phyloP scores from a whole-genome alignment of 2,329 filamentous ascomycete genomes.

The Aspergillus fijiensis region DNA sequence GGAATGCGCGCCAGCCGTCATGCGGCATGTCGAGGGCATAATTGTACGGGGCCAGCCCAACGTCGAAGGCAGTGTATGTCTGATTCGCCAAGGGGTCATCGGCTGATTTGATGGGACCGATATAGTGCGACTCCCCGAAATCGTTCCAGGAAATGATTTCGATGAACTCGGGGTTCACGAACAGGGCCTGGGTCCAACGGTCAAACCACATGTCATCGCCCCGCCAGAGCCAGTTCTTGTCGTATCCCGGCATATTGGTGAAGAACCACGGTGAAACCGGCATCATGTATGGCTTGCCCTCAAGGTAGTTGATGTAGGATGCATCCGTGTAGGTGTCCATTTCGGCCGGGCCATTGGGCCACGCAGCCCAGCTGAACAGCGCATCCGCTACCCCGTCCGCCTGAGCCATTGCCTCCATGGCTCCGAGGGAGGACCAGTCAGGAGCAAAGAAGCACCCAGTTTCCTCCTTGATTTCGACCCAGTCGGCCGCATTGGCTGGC shows the following conservation, averaged over 20 bases:
- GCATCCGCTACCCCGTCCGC: slow-evolving; percentile 19
- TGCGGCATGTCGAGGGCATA: background rate
- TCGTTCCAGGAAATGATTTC: slow-evolving; percentile 52
- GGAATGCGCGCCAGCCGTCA: slow-evolving; percentile 1
- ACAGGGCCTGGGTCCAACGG: slow-evolving; percentile 45
- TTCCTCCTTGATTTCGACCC: slow-evolving; percentile 42
- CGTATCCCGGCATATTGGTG: slow-evolving; percentile 50
- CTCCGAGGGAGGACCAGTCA: slow-evolving; percentile 44
- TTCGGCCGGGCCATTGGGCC: slow-evolving; percentile 46
- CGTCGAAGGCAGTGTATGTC: background rate
- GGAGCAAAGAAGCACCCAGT: slow-evolving; percentile 48
- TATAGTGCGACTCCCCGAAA: slow-evolving; percentile 58
- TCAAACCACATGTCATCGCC: slow-evolving; percentile 47
- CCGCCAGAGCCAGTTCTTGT: slow-evolving; percentile 55
- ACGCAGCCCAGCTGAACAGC: slow-evolving; percentile 44
- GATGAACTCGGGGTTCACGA: slow-evolving; percentile 49
- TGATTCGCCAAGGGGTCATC: background rate
- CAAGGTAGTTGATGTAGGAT: slow-evolving; percentile 37
- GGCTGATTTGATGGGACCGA: slow-evolving; percentile 39
- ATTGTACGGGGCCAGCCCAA: background rate
- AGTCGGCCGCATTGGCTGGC: slow-evolving; percentile 41
- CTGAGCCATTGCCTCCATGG: slow-evolving; percentile 30
- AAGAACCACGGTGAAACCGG: slow-evolving; percentile 53
- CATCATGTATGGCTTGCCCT: slow-evolving; percentile 50
- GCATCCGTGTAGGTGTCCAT: slow-evolving; percentile 43